Evolutionary conservation across 169 alveolate genomes (phyloP).

Genomic region (Plasmodium billcollinsi): DNA sequence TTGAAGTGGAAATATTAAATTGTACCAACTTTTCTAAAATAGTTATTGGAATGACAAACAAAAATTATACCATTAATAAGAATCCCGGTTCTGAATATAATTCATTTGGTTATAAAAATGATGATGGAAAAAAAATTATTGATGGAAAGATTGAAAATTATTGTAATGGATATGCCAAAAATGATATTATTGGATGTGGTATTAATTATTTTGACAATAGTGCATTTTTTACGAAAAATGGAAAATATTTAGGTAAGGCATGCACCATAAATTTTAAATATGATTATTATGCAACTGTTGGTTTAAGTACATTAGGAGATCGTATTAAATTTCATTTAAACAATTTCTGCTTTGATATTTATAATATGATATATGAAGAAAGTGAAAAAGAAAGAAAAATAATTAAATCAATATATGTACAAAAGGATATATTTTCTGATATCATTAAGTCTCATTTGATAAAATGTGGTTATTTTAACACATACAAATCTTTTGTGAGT

Average conservation of each 20-base stretch:
- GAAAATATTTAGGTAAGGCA: slow-evolving; percentile 81
- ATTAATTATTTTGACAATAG: slow-evolving; percentile 81
- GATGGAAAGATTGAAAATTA: slow-evolving; percentile 80
- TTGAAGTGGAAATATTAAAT: slow-evolving; percentile 82
- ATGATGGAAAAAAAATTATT: slow-evolving; percentile 83
- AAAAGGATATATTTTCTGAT: slow-evolving; percentile 63
- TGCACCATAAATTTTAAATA: slow-evolving; percentile 58
- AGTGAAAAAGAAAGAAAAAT: slow-evolving; percentile 75
- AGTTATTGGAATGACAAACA: slow-evolving; percentile 86
- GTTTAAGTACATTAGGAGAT: slow-evolving; percentile 72
- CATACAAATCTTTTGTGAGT: slow-evolving; percentile 50
- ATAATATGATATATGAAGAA: slow-evolving; percentile 68
- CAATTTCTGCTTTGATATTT: slow-evolving; percentile 52
- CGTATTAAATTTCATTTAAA: slow-evolving; percentile 61
- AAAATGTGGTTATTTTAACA: slow-evolving; percentile 65
- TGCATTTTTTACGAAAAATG: slow-evolving; percentile 87
- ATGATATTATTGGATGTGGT: slow-evolving; percentile 90
- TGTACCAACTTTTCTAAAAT: slow-evolving; percentile 79
- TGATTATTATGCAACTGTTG: slow-evolving; percentile 78
- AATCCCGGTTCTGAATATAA: slow-evolving; percentile 86
- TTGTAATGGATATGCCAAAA: slow-evolving; percentile 82
- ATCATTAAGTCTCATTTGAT: slow-evolving; percentile 66
- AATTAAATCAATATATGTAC: slow-evolving; percentile 64
- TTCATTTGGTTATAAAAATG: slow-evolving; percentile 87
- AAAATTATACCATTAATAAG: slow-evolving; percentile 80